A percentile compares a stretch with the other conserved stretches of the same genome.
Evolutionary conservation across 495 filamentous ascomycete species (phyloP).

Genomic region (Sphaerosporella brunnea): DNA sequence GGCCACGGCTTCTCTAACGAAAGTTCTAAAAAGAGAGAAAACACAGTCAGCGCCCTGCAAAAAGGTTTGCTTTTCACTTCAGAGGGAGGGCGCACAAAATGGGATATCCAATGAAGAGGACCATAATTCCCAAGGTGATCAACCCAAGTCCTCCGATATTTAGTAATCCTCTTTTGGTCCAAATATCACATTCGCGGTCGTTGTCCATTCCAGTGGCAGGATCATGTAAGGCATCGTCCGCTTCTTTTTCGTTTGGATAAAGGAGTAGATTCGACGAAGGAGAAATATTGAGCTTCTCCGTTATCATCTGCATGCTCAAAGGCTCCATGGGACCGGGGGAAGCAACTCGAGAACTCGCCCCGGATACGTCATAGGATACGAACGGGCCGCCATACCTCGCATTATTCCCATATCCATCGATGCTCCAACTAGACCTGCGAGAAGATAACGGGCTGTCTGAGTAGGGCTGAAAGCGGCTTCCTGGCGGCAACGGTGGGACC

Average conservation of each 20-base stretch:
- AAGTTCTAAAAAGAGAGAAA: too few species aligned
- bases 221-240: constrained; percentile 61
- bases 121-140: constrained; percentile 43
- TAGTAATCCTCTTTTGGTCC: constrained; percentile 44
- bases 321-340: constrained; percentile 32
- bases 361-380: constrained; percentile 32
- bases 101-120: constrained; percentile 58
- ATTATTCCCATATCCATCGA: constrained; percentile 38
- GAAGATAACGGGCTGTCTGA: constrained; percentile 25
- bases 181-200: constrained; percentile 51
- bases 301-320: constrained; percentile 59
- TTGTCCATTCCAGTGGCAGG: constrained; percentile 44
- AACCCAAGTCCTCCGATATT: constrained; percentile 50
- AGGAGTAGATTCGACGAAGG: constrained; percentile 52
- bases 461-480: constrained; percentile 5
- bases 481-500: constrained; percentile 8
- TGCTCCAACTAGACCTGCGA: constrained; percentile 45
- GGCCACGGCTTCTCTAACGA: constrained; percentile 29
- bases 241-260: constrained; percentile 61
- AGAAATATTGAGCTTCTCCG: constrained; percentile 61
- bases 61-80: too few species aligned
- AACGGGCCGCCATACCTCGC: constrained; percentile 33
- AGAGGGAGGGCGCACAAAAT: constrained; percentile 54
- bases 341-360: constrained; percentile 20
- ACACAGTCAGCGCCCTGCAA: too few species aligned